Percentiles rank a stretch among this genome's conserved stretches.
These are phyloP conservation scores for Aegilops sharonensis DNA, from an alignment of 176 grass and related monocot genomes.

Conservation along the genomic window DNA sequence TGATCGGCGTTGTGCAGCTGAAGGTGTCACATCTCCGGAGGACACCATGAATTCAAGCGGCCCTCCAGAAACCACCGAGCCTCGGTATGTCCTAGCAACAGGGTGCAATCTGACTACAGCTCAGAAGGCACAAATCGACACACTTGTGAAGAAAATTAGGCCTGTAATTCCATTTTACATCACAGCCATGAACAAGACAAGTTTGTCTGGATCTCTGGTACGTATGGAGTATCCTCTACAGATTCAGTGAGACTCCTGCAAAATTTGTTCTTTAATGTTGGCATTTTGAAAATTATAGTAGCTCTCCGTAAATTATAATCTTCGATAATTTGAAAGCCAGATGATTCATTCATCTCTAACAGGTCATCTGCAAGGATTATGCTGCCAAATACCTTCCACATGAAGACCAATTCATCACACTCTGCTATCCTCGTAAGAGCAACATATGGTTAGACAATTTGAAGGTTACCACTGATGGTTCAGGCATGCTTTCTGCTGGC, in stretches of 20 bases:
- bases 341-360: neutral
- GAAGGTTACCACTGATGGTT: neutral
- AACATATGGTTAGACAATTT: slow-evolving; percentile 19
- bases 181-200: neutral
- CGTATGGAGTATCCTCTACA: neutral
- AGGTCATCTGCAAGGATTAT: slow-evolving; percentile 22
- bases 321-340: neutral
- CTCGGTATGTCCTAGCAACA: neutral
- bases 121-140: neutral
- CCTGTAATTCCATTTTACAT: slow-evolving; percentile 31
- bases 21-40: neutral
- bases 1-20: neutral
- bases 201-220: slow-evolving; percentile 20
- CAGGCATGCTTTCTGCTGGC: neutral
- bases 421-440: neutral
- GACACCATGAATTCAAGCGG: neutral
- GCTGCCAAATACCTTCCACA: slow-evolving; percentile 7
- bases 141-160: slow-evolving; percentile 13
- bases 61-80: neutral
- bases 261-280: neutral
- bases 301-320: neutral
- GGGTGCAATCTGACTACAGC: slow-evolving; percentile 15
- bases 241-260: neutral
- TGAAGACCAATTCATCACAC: neutral
- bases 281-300: neutral